Base-by-base conservation (phyloP, 2,329 filamentous ascomycete species). In the Coniochaeta sp. region DNA sequence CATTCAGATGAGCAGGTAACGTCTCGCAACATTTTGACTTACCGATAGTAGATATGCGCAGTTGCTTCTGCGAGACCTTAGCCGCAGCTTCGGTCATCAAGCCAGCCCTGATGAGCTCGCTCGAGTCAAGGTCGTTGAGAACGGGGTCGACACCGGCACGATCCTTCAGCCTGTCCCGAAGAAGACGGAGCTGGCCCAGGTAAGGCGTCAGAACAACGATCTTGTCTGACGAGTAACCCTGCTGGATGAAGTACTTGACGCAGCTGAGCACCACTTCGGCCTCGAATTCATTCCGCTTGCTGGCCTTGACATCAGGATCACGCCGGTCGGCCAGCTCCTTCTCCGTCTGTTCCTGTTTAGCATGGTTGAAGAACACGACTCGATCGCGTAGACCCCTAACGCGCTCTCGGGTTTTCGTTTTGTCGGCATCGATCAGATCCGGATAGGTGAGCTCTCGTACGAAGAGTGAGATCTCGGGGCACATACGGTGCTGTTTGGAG, bases 171-270 rank as follows among this genome's bases (percentile, higher is more conserved):
- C 66, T 70, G 0, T 82, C 71, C 16, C 69, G 64, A 1, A 91
- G 67, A 0, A 85, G 68, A 3, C 68, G 75, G 0, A 91, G 64
- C 56, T 90, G 86, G 0, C 85, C 86, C 0, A 90, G 70, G 57
- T 91, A 91, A 0, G 87, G 87, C 0, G 85, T 88, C 1, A 91
- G 63, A 0, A 91, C 70, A 0, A 89, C 86, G 10, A 90, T 71
- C 2, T 86, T 68, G 3, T 81, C 71, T 0, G 82, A 82, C 4
- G 75, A 73, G 58, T 90, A 91, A 0, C 85, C 85, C 56, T 91
- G 86, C 54, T 89, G 87, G 0, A 71, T 81, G 0, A 91, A 67
- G 56, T 89, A 89, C 6, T 74, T 76, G 1, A 91, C 79, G 48
- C 76, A 77, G 55, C 77, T 81, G 18, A 89, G 62, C 0, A 86